A percentile compares a stretch with the other conserved stretches of the same genome.
Evolutionary conservation across 495 filamentous ascomycete species (phyloP).

Genomic region (Xylaria bambusicola): DNA sequence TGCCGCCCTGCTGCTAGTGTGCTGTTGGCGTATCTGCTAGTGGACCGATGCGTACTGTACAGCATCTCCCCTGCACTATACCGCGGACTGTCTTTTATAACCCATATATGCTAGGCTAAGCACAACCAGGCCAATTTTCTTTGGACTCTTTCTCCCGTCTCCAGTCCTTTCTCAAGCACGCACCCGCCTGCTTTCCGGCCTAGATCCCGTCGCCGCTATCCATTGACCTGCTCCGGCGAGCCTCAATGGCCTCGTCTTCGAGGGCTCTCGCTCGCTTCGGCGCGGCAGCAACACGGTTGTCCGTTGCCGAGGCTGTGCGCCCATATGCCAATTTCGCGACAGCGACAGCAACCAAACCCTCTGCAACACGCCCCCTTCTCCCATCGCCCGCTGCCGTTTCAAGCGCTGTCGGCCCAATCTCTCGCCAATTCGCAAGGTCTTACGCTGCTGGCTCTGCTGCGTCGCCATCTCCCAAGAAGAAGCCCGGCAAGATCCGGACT

Average conservation of each 20-base stretch:
- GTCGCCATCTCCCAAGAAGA: conserved; percentile 31
- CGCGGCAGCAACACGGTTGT: conserved; percentile 14
- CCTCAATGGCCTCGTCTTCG: conserved; percentile 22
- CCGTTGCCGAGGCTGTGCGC: conserved; percentile 24
- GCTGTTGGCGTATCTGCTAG: too few species aligned
- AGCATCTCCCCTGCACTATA: too few species aligned
- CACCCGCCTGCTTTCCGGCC: conserved; percentile 7
- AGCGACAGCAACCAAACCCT: conserved; percentile 43
- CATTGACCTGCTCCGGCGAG: conserved; percentile 10
- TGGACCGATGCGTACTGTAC: too few species aligned
- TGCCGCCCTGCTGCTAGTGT: neutral
- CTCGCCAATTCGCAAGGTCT: conserved; percentile 43
- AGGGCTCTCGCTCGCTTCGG: conserved; percentile 18
- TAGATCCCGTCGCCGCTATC: conserved; percentile 4
- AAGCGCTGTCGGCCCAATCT: conserved; percentile 9
- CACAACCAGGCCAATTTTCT: conserved; percentile 5
- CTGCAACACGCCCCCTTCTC: neutral
- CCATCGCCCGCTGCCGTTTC: conserved; percentile 16
- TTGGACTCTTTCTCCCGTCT: neutral
- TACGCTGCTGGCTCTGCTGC: conserved; percentile 43
- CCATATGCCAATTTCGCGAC: conserved; percentile 51
- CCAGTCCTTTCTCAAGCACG: neutral
- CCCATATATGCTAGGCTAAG: neutral
- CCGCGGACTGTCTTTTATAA: neutral
- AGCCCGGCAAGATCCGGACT: conserved; percentile 41